A percentile compares a stretch with the other conserved stretches of the same genome.
These are phyloP conservation scores for Fusarium tanahbumbuense DNA, from an alignment of 2,329 filamentous ascomycete genomes.

Conservation along the genomic window DNA sequence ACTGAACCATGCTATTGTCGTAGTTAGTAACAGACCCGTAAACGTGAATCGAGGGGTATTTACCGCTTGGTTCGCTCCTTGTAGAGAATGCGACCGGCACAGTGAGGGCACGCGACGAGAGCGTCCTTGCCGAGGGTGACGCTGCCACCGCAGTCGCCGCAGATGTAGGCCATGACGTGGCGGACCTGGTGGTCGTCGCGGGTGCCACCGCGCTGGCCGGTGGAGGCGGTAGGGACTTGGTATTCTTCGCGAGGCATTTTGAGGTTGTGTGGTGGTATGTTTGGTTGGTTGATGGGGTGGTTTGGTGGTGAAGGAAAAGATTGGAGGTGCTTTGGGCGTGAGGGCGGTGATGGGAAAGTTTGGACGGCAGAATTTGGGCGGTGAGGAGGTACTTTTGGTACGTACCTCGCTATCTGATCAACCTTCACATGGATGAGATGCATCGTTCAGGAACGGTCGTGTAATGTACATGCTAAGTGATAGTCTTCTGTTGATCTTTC, in stretches of 20 bases:
- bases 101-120: slow-evolving; percentile 65
- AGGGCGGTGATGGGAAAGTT: slow-evolving; percentile 42
- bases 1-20: slow-evolving; percentile 88
- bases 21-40: slow-evolving; percentile 1
- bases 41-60: slow-evolving; percentile 49
- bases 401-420: slow-evolving; percentile 1
- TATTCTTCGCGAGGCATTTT: slow-evolving; percentile 80
- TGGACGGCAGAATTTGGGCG: slow-evolving; percentile 46
- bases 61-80: slow-evolving; percentile 98
- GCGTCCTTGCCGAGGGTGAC: slow-evolving; percentile 59
- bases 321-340: slow-evolving; percentile 39
- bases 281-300: background rate
- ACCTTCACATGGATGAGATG: background rate
- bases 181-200: slow-evolving; percentile 55
- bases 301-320: slow-evolving; percentile 33
- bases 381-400: slow-evolving; percentile 24
- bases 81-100: slow-evolving; percentile 94
- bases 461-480: too few relatives aligned
- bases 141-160: slow-evolving; percentile 58
- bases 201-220: slow-evolving; percentile 57
- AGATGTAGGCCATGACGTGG: slow-evolving; percentile 55
- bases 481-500: background rate
- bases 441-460: background rate
- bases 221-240: slow-evolving; percentile 72
- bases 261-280: slow-evolving; percentile 5